Conservation (phyloP, 805 yeast genomes). For the Metschnikowia continentalis region DNA sequence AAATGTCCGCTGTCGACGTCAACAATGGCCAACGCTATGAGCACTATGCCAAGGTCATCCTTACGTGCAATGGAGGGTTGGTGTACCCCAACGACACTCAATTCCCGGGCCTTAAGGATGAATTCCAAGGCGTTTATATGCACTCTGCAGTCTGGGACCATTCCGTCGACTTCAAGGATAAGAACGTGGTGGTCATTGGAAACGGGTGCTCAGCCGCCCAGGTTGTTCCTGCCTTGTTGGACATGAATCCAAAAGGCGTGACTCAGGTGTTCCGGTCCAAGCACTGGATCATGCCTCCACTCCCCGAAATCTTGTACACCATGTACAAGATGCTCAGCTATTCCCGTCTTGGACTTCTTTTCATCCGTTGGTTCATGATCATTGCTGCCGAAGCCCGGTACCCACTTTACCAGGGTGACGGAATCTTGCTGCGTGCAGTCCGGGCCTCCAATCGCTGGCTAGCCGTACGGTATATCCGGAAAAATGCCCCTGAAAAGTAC, state of each 20-base stretch:
- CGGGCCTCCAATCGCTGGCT: slow-evolving; percentile 22
- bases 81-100: slow-evolving; percentile 31
- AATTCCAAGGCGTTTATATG: slow-evolving; percentile 36
- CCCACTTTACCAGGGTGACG: slow-evolving; percentile 33
- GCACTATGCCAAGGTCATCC: slow-evolving; percentile 28
- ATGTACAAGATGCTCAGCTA: slow-evolving; percentile 24
- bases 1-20: slow-evolving; percentile 22
- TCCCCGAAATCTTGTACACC: slow-evolving; percentile 21
- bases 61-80: slow-evolving; percentile 33
- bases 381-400: slow-evolving; percentile 30
- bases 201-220: slow-evolving; percentile 43
- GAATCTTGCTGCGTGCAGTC: slow-evolving; percentile 22
- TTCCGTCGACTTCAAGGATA: slow-evolving; percentile 27
- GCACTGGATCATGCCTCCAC: slow-evolving; percentile 39
- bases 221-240: slow-evolving; percentile 35
- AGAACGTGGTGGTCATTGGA: slow-evolving; percentile 37
- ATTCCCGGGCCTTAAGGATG: slow-evolving; percentile 30
- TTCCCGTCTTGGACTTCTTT: slow-evolving; percentile 25
- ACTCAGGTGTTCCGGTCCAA: slow-evolving; percentile 33
- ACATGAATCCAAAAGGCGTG: slow-evolving; percentile 23
- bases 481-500: slow-evolving; percentile 29
- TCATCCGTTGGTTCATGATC: slow-evolving; percentile 27
- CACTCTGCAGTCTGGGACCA: slow-evolving; percentile 41
- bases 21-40: slow-evolving; percentile 27
- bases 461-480: slow-evolving; percentile 25